phyloP scores from a whole-genome alignment of 2,329 filamentous ascomycete genomes.

The Penicillium sumatraense region DNA sequence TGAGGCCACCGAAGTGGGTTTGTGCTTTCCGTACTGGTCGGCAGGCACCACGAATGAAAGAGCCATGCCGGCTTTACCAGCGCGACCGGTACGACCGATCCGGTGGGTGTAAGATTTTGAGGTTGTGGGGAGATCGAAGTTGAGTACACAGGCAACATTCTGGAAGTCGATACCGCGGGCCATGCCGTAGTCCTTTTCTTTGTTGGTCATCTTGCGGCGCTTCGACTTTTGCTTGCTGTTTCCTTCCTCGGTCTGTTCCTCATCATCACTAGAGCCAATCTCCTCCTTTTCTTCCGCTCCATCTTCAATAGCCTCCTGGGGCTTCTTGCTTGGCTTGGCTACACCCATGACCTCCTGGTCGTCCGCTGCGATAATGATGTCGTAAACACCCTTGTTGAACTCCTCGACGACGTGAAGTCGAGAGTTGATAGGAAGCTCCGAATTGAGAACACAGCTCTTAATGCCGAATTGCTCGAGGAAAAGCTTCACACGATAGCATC shows the following conservation, averaged over 20 bases:
- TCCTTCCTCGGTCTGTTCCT: constrained; percentile 35
- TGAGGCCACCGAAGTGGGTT: constrained; percentile 76
- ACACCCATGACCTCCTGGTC: constrained; percentile 81
- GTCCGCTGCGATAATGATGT: constrained; percentile 96
- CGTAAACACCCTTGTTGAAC: constrained; percentile 96
- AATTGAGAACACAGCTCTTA: constrained; percentile 90
- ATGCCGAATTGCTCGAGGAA: constrained; percentile 98
- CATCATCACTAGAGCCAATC: constrained; percentile 45
- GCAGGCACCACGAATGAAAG: constrained; percentile 92
- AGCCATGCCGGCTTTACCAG: constrained; percentile 89
- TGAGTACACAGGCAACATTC: constrained; percentile 91
- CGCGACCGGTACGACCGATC: constrained; percentile 89
- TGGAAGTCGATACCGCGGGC: constrained; percentile 96
- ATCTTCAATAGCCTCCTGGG: constrained; percentile 28
- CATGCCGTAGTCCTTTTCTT: constrained; percentile 91
- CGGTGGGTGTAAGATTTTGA: constrained; percentile 96
- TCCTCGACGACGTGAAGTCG: constrained; percentile 94
- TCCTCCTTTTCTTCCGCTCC: constrained; percentile 33
- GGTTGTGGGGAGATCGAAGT: constrained; percentile 90
- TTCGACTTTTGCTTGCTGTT: constrained; percentile 41
- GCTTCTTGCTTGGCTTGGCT: constrained; percentile 39
- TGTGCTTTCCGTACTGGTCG: constrained; percentile 84
- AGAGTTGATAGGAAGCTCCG: constrained; percentile 90
- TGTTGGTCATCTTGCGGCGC: constrained; percentile 68
- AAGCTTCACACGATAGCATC: constrained; percentile 89